Conservation (phyloP, 2,329 filamentous ascomycete genomes). For the Penicillium sp. region DNA sequence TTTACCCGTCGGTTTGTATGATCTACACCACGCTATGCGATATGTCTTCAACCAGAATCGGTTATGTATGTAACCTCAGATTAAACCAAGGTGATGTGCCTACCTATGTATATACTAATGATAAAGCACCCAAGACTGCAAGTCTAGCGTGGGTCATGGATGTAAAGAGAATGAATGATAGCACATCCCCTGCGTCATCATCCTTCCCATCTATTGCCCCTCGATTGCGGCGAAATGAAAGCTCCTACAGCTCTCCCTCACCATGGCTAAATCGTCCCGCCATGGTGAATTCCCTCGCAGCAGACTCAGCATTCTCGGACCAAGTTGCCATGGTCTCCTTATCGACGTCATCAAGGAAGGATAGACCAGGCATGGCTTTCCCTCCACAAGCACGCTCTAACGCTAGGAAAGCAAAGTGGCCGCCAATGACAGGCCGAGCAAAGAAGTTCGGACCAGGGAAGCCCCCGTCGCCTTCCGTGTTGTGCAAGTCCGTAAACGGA, state of each 20-base stretch:
- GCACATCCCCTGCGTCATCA: not conserved
- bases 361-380: conserved; percentile 59
- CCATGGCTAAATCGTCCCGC: conserved; percentile 17
- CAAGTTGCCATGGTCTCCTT: conserved; percentile 23
- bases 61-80: not conserved
- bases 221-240: not conserved
- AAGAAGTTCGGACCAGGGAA: conserved; percentile 76
- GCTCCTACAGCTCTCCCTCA: conserved; percentile 26
- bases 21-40: not conserved
- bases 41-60: not conserved
- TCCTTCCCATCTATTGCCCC: not conserved
- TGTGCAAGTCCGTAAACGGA: conserved; percentile 78
- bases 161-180: not conserved
- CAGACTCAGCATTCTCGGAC: conserved; percentile 25
- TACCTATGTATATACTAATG: conserved; percentile 7
- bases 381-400: conserved; percentile 76
- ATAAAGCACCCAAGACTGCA: conserved; percentile 1
- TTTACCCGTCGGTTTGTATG: no score
- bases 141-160: not conserved
- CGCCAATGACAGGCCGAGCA: conserved; percentile 78
- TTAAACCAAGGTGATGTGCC: not conserved
- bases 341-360: conserved; percentile 44
- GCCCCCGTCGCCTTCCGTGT: conserved; percentile 72
- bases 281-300: conserved; percentile 21
- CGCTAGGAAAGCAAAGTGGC: conserved; percentile 83